Conservation (phyloP, 495 filamentous ascomycete genomes). For the Daldinia bambusicola region DNA sequence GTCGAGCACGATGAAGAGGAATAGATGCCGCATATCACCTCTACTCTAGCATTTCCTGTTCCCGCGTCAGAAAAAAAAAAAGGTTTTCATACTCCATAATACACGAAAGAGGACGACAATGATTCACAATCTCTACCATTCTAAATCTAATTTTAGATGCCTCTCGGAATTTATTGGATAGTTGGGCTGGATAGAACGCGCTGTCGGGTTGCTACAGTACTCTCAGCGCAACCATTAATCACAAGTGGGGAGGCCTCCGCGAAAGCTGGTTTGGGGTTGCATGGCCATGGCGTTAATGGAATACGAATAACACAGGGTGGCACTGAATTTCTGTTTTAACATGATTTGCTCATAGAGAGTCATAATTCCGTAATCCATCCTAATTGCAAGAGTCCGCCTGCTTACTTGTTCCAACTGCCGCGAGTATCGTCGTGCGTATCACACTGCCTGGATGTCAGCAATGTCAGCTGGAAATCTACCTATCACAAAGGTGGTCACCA, state of each 20-base stretch:
- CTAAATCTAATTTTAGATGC: constrained; percentile 42
- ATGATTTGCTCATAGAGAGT: constrained; percentile 46
- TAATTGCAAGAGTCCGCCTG: constrained; percentile 22
- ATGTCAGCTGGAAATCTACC: constrained; percentile 18
- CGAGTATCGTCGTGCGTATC: constrained; percentile 14
- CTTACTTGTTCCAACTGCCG: constrained; percentile 13
- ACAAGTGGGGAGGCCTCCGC: constrained; percentile 31
- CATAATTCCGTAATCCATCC: constrained; percentile 44
- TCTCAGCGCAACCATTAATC: constrained; percentile 38
- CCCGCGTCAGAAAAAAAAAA: constrained; percentile 17
- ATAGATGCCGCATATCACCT: constrained; percentile 24
- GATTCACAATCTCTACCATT: constrained; percentile 26
- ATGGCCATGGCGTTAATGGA: constrained; percentile 46
- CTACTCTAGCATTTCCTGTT: constrained; percentile 17
- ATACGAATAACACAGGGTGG: constrained; percentile 38
- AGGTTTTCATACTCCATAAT: constrained; percentile 23
- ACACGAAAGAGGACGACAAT: constrained; percentile 34
- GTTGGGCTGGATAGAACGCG: constrained; percentile 33
- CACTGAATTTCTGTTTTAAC: constrained; percentile 35
- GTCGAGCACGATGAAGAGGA: constrained; percentile 62
- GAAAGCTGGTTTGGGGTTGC: constrained; percentile 42
- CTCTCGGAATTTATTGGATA: constrained; percentile 38
- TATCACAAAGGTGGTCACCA: constrained; percentile 23
- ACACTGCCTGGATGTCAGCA: constrained; percentile 11
- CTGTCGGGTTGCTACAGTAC: constrained; percentile 35